A percentile compares a stretch with the other conserved stretches of the same genome.
Evolutionary conservation across 768 basidiomycete species (phyloP).

Genomic region (Lanmaoa rubissima): DNA sequence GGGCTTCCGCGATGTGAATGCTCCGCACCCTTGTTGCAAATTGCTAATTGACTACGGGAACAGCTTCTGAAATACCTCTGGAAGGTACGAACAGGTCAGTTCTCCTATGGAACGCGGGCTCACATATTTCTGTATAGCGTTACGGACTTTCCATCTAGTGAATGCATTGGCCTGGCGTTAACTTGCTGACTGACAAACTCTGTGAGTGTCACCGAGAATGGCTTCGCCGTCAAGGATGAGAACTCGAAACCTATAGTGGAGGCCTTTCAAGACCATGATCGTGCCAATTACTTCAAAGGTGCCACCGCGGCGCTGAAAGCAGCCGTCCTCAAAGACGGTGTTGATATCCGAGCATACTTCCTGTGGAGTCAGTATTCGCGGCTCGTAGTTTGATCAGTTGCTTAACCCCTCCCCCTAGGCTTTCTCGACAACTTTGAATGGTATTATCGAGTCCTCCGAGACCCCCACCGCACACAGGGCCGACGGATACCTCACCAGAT

Average conservation of each 20-base stretch:
- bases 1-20: slow-evolving; percentile 59
- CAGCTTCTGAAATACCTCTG: slow-evolving; percentile 67
- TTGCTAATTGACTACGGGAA: neutral
- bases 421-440: slow-evolving; percentile 74
- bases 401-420: slow-evolving; percentile 35
- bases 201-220: slow-evolving; percentile 68
- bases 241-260: slow-evolving; percentile 49
- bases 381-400: neutral
- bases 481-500: slow-evolving; percentile 67
- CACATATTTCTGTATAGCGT: slow-evolving; percentile 28
- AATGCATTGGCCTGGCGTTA: slow-evolving; percentile 4
- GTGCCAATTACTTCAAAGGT: slow-evolving; percentile 66
- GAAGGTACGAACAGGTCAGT: slow-evolving; percentile 43
- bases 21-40: neutral
- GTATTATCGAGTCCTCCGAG: slow-evolving; percentile 18
- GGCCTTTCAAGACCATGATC: slow-evolving; percentile 57
- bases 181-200: neutral
- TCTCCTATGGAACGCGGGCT: neutral
- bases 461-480: slow-evolving; percentile 35
- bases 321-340: slow-evolving; percentile 61
- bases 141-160: slow-evolving; percentile 57
- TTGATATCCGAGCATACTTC: slow-evolving; percentile 63
- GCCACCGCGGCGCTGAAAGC: slow-evolving; percentile 51
- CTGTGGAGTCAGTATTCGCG: slow-evolving; percentile 55
- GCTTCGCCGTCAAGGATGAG: slow-evolving; percentile 68